Evolutionary conservation across 164 flowering plant genomes (phyloP).

Genomic region (Sedum album): DNA sequence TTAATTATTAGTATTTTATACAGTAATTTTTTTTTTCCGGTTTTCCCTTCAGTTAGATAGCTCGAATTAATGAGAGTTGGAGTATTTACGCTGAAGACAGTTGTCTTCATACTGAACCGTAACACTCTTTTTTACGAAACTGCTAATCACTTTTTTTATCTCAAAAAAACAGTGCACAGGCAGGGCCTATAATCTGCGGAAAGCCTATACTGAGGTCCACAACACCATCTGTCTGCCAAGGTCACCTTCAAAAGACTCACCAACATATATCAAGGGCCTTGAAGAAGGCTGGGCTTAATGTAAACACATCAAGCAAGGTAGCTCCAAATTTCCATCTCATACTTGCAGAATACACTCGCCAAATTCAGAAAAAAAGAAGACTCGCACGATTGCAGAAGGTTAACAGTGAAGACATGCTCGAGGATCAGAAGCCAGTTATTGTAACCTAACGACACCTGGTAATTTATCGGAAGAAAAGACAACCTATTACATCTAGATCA

Average conservation of each 20-base stretch:
- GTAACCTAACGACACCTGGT: neutral
- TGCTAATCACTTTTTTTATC: neutral
- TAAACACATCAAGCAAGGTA: slow-evolving; percentile 3
- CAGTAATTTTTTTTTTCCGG: no score
- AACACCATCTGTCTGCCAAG: no score
- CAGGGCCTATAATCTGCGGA: slow-evolving; percentile 3
- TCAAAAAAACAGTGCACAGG: neutral
- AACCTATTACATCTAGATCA: neutral
- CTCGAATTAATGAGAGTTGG: no score
- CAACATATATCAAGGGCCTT: slow-evolving; percentile 5
- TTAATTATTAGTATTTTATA: no score
- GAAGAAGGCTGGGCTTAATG: slow-evolving; percentile 9
- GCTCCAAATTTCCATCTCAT: slow-evolving; percentile 10
- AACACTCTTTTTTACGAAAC: no score
- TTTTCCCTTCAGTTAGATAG: no score
- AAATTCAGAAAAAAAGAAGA: slow-evolving; percentile 1
- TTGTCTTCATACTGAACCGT: no score
- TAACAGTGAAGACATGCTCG: neutral
- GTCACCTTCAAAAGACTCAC: no score
- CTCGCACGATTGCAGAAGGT: neutral
- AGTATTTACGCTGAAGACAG: no score
- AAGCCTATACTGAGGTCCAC: no score
- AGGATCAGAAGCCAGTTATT: slow-evolving; percentile 6
- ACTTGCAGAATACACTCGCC: no score
- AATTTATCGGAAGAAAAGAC: neutral